Base-by-base conservation (phyloP, 768 basidiomycete species). In the Collybia mongolica region DNA sequence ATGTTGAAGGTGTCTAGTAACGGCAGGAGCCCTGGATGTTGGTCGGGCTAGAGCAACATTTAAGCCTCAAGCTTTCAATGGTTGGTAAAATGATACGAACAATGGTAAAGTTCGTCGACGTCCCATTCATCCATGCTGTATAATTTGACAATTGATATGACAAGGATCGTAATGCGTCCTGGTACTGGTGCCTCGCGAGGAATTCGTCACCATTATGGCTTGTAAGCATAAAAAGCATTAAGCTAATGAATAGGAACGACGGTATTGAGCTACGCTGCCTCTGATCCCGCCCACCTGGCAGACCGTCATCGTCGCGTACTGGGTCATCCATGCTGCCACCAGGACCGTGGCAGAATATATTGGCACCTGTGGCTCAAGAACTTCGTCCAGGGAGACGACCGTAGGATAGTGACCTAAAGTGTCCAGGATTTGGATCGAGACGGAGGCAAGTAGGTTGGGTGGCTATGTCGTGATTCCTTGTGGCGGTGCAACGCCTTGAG, bases 161-260 rank as follows among this genome's bases (percentile, higher is more conserved):
- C 52, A 90, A 64, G 6, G 74, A 73, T 24, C 74, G 69, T 4
- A 92, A 60, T n/a, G 81, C 71, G 54, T 89, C 80, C 60, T 86
- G 75, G 63, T 86, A 88, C 49, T 83, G 82, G 57, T 78, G 81
- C 51, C 82, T 72, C 14, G 79, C 76, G 4, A 83, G 68, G 51
- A 79, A 80, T 60, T 88, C 86, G 58, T 89, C 88, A 6, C 80
- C 77, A 52, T 77, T 84, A 52, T 86, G 83, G 57, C 83, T 90
- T 41, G 85, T 88, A 65, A 92, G 79, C 80, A 92, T 76, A 67
- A 87, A 90, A 22, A 92, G 72, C 61, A 90, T 74, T 51, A 92
- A 80, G 56, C 75, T 78, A 48, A 91, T 72, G 71, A 93, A 82
- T 29, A 92, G 73, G 56, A 93, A 81, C 5, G 86, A 83, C 1